Conservation (phyloP, 192 early-diverging fungal species). For the Obelidium mucronatum region DNA sequence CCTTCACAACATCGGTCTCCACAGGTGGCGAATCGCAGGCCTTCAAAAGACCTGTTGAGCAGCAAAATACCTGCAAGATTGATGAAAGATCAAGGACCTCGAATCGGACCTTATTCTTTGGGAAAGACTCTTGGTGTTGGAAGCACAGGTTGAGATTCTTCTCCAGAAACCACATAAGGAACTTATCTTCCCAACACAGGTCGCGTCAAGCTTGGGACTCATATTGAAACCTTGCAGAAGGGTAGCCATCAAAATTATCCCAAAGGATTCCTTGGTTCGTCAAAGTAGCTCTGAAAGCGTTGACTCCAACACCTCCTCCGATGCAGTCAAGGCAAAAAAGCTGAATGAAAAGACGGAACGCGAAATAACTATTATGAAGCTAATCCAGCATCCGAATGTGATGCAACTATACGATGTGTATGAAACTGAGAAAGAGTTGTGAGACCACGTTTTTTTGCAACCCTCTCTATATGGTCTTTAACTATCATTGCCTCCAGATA, state of each 20-base stretch:
- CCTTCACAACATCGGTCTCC: constrained; percentile 1
- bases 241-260: constrained; percentile 67
- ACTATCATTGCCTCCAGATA: constrained; percentile 46
- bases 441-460: constrained; percentile 29
- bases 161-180: neutral
- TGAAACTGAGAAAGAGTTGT: constrained; percentile 62
- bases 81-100: neutral
- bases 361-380: constrained; percentile 69
- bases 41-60: neutral
- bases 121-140: constrained; percentile 65
- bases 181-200: constrained; percentile 34
- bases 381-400: constrained; percentile 64
- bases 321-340: constrained; percentile 9
- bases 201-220: constrained; percentile 60
- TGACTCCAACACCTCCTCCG: neutral
- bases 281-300: constrained; percentile 1
- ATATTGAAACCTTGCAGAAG: constrained; percentile 52
- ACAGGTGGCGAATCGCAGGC: neutral
- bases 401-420: constrained; percentile 67
- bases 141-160: constrained; percentile 53
- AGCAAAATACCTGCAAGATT: neutral
- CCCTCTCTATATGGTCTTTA: neutral
- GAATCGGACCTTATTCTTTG: constrained; percentile 60
- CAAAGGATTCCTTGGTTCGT: constrained; percentile 42
- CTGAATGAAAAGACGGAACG: constrained; percentile 62